phyloP scores from a whole-genome alignment of 2,329 filamentous ascomycete species.

The Biscogniauxia marginata region DNA sequence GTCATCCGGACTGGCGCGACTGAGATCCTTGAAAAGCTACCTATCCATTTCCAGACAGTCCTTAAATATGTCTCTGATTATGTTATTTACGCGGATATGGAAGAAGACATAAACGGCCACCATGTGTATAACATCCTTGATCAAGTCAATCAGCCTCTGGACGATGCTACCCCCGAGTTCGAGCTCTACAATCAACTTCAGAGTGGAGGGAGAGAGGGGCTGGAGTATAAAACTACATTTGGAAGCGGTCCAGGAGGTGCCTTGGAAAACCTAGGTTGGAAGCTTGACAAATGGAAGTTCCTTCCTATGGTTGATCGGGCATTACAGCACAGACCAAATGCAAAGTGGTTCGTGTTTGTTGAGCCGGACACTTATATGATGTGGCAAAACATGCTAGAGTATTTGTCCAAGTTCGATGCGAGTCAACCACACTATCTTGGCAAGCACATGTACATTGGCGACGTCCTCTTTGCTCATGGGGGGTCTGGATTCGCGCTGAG shows the following conservation, averaged over 20 bases:
- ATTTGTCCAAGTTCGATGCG: conserved; percentile 31
- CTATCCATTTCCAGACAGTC: conserved; percentile 12
- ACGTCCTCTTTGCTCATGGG: conserved; percentile 36
- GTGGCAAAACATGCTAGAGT: conserved; percentile 35
- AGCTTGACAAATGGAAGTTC: conserved; percentile 42
- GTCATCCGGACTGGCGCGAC: conserved; percentile 15
- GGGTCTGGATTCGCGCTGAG: conserved; percentile 36
- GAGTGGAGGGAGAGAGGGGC: conserved; percentile 17
- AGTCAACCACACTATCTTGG: conserved; percentile 34
- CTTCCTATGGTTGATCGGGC: conserved; percentile 38
- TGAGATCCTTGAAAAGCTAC: conserved; percentile 13
- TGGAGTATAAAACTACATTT: conserved; percentile 29
- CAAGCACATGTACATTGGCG: conserved; percentile 32
- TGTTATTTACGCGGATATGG: conserved; percentile 16
- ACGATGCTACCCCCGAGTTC: conserved; percentile 17
- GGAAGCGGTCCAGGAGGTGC: conserved; percentile 38
- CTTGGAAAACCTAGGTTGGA: conserved; percentile 32
- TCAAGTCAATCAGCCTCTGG: conserved; percentile 2
- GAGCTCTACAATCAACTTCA: conserved; percentile 23
- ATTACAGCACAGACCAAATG: conserved; percentile 32
- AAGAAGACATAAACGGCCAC: conserved; percentile 19
- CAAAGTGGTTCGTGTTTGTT: conserved; percentile 41
- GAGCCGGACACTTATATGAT: conserved; percentile 39
- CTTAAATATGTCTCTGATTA: conserved; percentile 14
- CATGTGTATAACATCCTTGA: conserved; percentile 13